Base-by-base conservation (phyloP, 352 stramenopile species). In the Halophytophthora polymorphica region DNA sequence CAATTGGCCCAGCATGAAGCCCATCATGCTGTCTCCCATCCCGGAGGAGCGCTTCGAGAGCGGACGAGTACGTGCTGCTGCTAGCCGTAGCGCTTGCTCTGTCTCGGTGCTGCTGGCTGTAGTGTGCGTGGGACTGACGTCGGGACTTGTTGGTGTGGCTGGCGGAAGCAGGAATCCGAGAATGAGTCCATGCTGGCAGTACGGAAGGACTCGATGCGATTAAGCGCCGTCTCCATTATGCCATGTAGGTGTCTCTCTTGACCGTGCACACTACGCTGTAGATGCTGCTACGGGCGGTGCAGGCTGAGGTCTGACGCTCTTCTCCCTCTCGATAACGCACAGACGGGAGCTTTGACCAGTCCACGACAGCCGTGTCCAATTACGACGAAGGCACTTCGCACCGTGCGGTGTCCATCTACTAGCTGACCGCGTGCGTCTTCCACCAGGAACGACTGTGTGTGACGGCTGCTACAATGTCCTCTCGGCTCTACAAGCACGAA, bases 11-110 rank as follows among this genome's bases (percentile, higher is more conserved):
- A 72, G 46, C 41, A 53, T 79, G 13, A 77, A 74, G 25, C 70
- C 73, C 13, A 69, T 83, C 45, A 37, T 88, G 46, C 67, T 90
- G 35, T 90, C 79, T 29, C 79, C 79, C 3, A 90, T 90, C 56
- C 63, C 73, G 2, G 79, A 90, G 39, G 79, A 90, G 51, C 70
- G 64, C 6, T 43, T 62, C 13, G 73, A 83, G 38, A 77, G 67
- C 23, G 78, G 75, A 39, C 71, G 70, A 11, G 69, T 82, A 66
- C 21, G 59, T 53, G 17, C 44, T 44, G 23, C 45, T 23, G 33
- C 22, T 18, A 10, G 4, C 8, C 25, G 25, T 31, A 31, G 25
- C 8, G 25, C 4, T 31, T 31, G 22, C 41, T 21, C 19, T 28
- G 17, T 7, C 6, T 43, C 5, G 37, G 18, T 13, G 3, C 17